Conservation (phyloP, 148 eudicot genomes). For the Camellia japonica region DNA sequence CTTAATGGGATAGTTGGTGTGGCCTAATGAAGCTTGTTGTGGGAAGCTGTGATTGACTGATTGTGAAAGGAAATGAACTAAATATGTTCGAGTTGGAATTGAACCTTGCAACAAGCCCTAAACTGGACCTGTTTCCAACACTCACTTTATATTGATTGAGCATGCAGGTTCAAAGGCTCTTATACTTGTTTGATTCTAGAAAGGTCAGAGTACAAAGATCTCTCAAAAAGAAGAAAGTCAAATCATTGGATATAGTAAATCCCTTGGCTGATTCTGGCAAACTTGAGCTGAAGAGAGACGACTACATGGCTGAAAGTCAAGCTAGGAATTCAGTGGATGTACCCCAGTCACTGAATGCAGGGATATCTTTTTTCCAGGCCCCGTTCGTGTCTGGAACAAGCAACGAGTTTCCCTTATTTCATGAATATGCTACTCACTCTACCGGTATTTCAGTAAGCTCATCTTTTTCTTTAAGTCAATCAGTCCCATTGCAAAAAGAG, state of each 20-base stretch:
- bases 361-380: background rate
- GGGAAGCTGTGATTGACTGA: too few species aligned
- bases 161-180: constrained; percentile 22
- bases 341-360: background rate
- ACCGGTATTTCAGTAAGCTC: background rate
- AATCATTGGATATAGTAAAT: background rate
- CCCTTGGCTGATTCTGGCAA: constrained; percentile 2
- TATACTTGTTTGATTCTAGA: constrained; percentile 10
- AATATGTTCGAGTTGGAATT: too few species aligned
- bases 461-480: constrained; percentile 4
- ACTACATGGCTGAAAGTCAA: background rate
- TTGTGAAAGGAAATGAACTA: too few species aligned
- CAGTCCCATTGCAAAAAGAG: constrained; percentile 10
- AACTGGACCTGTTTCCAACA: too few species aligned
- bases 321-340: constrained; percentile 1
- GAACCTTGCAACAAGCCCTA: too few species aligned
- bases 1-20: too few species aligned
- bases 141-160: too few species aligned
- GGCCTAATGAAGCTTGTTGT: too few species aligned
- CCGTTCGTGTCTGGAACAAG: constrained; percentile 1
- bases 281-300: background rate
- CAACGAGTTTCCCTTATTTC: background rate
- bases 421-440: background rate
- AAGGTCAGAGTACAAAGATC: constrained; percentile 14
- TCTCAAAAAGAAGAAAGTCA: background rate